Conservation (phyloP, 2,329 filamentous ascomycete genomes). For the Rutstroemia sydowiana region DNA sequence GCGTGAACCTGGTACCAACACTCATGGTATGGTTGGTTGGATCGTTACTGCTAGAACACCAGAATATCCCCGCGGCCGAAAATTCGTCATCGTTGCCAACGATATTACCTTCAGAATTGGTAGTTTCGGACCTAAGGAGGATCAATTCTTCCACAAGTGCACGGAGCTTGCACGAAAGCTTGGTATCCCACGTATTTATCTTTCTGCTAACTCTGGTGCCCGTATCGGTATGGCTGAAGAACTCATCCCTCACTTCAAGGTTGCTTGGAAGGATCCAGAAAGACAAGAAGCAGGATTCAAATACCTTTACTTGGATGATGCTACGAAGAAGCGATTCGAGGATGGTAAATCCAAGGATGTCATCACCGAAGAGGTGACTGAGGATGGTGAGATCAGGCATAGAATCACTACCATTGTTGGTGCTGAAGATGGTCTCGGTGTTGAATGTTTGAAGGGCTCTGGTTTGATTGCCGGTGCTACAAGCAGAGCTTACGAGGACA, state of each 20-base stretch:
- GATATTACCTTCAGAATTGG: conserved; percentile 99
- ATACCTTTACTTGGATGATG: conserved; percentile 88
- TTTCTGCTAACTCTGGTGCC: conserved; percentile 97
- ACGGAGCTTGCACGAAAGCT: conserved; percentile 90
- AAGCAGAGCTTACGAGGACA: conserved; percentile 94
- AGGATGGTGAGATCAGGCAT: conserved; percentile 83
- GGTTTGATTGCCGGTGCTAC: conserved; percentile 98
- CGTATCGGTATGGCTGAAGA: conserved; percentile 95
- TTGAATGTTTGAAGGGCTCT: conserved; percentile 93
- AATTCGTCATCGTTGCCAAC: conserved; percentile 95
- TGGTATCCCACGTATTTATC: conserved; percentile 92
- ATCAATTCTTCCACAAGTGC: conserved; percentile 98
- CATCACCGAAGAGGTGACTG: conserved; percentile 79
- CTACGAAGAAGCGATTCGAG: conserved; percentile 80
- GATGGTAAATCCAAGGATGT: conserved; percentile 67
- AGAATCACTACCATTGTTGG: conserved; percentile 93
- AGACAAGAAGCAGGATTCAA: conserved; percentile 89
- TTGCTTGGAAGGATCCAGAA: conserved; percentile 82
- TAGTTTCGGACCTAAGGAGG: conserved; percentile 92
- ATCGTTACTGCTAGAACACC: conserved; percentile 89
- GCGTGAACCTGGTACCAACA: conserved; percentile 91
- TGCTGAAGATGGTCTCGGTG: conserved; percentile 90
- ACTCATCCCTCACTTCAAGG: conserved; percentile 93
- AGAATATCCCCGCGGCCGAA: conserved; percentile 86
- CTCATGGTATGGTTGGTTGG: conserved; percentile 98